These are phyloP conservation scores for Paraphoma chrysanthemicola DNA, from an alignment of 2,329 filamentous ascomycete genomes.

Conservation along the genomic window DNA sequence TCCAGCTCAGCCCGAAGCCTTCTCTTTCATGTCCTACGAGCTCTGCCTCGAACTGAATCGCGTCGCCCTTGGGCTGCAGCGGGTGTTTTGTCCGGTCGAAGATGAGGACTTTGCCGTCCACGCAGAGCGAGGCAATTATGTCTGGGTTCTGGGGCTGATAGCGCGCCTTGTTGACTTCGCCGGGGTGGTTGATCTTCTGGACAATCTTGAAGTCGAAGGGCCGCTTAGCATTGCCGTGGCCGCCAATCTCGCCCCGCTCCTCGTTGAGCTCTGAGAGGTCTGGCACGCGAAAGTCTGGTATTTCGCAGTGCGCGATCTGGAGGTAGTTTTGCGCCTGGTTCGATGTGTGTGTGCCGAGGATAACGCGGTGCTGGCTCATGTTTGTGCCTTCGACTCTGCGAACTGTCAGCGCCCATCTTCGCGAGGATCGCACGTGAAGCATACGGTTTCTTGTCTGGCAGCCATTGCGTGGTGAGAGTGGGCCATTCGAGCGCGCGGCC, in stretches of 20 bases:
- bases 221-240: conserved; percentile 80
- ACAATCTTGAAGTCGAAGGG: conserved; percentile 88
- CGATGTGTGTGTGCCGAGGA: conserved; percentile 95
- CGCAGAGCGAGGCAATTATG: conserved; percentile 90
- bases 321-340: conserved; percentile 86
- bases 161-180: conserved; percentile 97
- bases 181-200: conserved; percentile 94
- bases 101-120: conserved; percentile 86
- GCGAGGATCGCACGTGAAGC: background rate
- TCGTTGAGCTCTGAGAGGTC: conserved; percentile 90
- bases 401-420: conserved; percentile 46
- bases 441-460: conserved; percentile 71
- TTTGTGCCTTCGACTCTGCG: conserved; percentile 73
- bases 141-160: conserved; percentile 98
- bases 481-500: conserved; percentile 96
- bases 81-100: conserved; percentile 97
- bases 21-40: conserved; percentile 85
- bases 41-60: conserved; percentile 81
- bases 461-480: conserved; percentile 96
- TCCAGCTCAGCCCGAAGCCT: conserved; percentile 94
- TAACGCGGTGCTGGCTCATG: conserved; percentile 83
- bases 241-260: conserved; percentile 89
- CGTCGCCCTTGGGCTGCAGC: conserved; percentile 68
- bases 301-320: conserved; percentile 91
- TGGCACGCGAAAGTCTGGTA: conserved; percentile 77